phyloP scores from a whole-genome alignment of 1,139 yeast species.

The Oligophagozyma castellii region DNA sequence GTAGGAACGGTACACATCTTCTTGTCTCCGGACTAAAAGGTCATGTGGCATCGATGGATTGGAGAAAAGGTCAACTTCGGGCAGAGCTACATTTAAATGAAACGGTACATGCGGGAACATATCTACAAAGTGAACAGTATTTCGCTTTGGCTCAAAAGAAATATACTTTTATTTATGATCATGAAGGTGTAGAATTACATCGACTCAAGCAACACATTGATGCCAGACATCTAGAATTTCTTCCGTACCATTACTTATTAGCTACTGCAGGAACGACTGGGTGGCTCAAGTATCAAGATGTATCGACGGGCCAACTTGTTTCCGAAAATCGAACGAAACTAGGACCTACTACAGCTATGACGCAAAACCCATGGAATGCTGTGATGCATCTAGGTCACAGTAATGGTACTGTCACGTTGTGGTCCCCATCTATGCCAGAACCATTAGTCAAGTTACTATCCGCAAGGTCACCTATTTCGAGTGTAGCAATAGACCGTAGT shows the following conservation, averaged over 20 bases:
- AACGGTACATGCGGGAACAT: slow-evolving; percentile 81
- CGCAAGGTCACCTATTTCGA: slow-evolving; percentile 77
- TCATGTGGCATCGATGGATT: slow-evolving; percentile 90
- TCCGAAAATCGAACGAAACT: slow-evolving; percentile 74
- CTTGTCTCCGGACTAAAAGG: slow-evolving; percentile 84
- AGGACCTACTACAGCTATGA: slow-evolving; percentile 82
- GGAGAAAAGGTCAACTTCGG: slow-evolving; percentile 75
- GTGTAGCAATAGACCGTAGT: slow-evolving; percentile 77
- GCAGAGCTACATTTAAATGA: slow-evolving; percentile 80
- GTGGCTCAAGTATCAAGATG: slow-evolving; percentile 83
- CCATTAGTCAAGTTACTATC: slow-evolving; percentile 77
- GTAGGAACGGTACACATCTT: slow-evolving; percentile 76
- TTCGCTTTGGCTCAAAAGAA: slow-evolving; percentile 97
- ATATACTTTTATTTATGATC: slow-evolving; percentile 84
- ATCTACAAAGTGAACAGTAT: slow-evolving; percentile 81
- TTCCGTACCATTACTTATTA: slow-evolving; percentile 83
- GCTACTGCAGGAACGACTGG: slow-evolving; percentile 87
- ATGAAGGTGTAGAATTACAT: slow-evolving; percentile 83
- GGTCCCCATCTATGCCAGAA: slow-evolving; percentile 84
- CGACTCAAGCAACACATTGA: slow-evolving; percentile 84
- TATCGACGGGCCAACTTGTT: slow-evolving; percentile 79
- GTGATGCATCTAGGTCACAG: slow-evolving; percentile 88
- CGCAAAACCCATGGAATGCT: slow-evolving; percentile 93
- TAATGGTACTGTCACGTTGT: slow-evolving; percentile 82
- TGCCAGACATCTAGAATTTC: slow-evolving; percentile 66